A percentile compares a stretch with the other conserved stretches of the same genome.
phyloP scores from a whole-genome alignment of 129 eudicot genomes.

The Artemisia argyi region DNA sequence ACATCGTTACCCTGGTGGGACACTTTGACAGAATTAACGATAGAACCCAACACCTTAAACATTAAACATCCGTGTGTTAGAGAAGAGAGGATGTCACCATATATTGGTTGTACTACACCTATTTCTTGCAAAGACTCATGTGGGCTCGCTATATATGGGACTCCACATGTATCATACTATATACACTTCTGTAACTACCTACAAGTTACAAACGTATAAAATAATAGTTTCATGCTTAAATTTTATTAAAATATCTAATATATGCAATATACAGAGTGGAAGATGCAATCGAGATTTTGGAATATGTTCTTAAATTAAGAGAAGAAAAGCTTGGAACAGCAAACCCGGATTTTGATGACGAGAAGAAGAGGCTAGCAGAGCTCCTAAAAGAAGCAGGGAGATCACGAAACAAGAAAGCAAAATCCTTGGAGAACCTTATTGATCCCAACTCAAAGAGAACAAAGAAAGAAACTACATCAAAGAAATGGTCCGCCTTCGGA shows the following conservation, averaged over 20 bases:
- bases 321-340: constrained; percentile 99
- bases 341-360: constrained; percentile 93
- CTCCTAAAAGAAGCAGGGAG: constrained; percentile 94
- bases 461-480: constrained; percentile 79
- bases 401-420: constrained; percentile 85
- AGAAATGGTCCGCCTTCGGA: constrained; percentile 96
- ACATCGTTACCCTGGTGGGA: no score
- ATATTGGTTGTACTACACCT: background rate
- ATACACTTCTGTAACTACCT: no score
- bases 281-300: constrained; percentile 95
- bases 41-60: no score
- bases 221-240: background rate
- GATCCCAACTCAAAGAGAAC: constrained; percentile 86
- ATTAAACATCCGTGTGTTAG: no score
- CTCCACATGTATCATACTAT: no score
- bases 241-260: background rate
- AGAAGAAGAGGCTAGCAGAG: constrained; percentile 91
- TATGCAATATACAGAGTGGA: constrained; percentile 58
- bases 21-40: no score
- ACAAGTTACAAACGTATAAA: no score
- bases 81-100: no score
- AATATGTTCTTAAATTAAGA: constrained; percentile 84
- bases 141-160: no score
- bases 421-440: constrained; percentile 91
- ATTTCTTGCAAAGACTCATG: background rate